Evolutionary conservation across 2,329 filamentous ascomycete species (phyloP).

Genomic region (Calonectria pauciramosa): DNA sequence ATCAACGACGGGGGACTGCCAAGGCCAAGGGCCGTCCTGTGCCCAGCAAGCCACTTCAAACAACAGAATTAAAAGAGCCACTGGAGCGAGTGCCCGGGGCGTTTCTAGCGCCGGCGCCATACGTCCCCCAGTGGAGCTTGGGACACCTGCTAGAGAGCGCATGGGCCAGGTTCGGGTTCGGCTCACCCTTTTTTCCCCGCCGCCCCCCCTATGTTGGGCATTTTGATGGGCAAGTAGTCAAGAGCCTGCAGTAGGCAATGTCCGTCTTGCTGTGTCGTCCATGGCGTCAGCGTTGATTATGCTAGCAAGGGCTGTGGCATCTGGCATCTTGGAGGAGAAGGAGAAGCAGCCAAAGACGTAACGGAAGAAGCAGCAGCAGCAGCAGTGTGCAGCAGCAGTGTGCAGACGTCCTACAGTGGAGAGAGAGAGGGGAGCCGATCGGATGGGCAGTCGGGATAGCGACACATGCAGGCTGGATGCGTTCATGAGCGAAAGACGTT

Average conservation of each 20-base stretch:
- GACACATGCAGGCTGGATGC: background rate
- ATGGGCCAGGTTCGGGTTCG: background rate
- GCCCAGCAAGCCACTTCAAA: constrained; percentile 10
- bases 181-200: background rate
- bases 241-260: background rate
- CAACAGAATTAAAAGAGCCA: constrained; percentile 10
- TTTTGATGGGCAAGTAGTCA: background rate
- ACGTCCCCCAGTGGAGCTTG: constrained; percentile 1
- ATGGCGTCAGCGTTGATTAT: background rate
- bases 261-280: background rate
- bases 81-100: constrained; percentile 5
- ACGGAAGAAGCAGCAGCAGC: background rate
- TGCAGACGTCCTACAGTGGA: background rate
- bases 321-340: background rate
- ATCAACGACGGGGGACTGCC: constrained; percentile 2
- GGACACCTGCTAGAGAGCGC: constrained; percentile 1
- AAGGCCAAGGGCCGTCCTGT: background rate
- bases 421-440: background rate
- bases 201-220: constrained; percentile 1
- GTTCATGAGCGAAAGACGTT: constrained; percentile 1
- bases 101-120: constrained; percentile 9
- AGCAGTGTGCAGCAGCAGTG: background rate
- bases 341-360: too few species aligned
- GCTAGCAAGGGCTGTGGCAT: background rate
- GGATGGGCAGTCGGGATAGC: background rate